Evolutionary conservation across 257 asterid genomes (phyloP), one percentile per base, ranked within the genome.

Genomic region (Verbena officinalis): DNA sequence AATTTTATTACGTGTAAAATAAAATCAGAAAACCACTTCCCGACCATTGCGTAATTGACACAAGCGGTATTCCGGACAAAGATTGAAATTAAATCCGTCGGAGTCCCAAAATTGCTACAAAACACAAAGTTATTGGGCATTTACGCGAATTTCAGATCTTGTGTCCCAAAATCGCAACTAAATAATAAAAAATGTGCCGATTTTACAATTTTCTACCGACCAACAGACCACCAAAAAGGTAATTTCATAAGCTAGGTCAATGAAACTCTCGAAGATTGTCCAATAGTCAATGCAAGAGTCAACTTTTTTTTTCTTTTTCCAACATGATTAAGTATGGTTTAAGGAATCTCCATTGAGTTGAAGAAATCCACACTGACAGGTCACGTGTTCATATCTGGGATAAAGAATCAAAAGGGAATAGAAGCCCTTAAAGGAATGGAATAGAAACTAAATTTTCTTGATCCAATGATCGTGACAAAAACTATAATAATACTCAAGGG

Each of bases 331-430:
- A 66, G 75, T 80, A 64, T 43, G 39, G 72, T 63, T 80, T 53
- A 80, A 80, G 82, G 85, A 76, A 76, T 73, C 77, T 76, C 55
- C 58, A 49, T 21, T 9, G 19, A 69, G n/a, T 59, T 67, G 19
- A 43, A 73, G 42, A 48, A 24, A 58, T 77, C 24, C 46, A 55
- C 45, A 67, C 60, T 20, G 65, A 34, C 69, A 71, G 48, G 75
- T 78, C 82, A 78, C 79, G 64, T 75, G 84, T n/a, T 75, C 66
- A 48, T 61, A 59, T 64, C 78, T 70, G 42, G 62, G 48, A 43
- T 36, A 49, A 50, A 43, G 55, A 36, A 64, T 50, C 48, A 75
- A 23, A 31, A 64, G 58, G 54, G 79, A 79, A 79, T 80, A 65
- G 84, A 78, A 75, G 61, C 68, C 50, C 70, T 43, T 31, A n/a